A percentile compares a stretch with the other conserved stretches of the same genome.
Evolutionary conservation across 2,329 filamentous ascomycete species (phyloP).

Genomic region (Diaporthe sp.): DNA sequence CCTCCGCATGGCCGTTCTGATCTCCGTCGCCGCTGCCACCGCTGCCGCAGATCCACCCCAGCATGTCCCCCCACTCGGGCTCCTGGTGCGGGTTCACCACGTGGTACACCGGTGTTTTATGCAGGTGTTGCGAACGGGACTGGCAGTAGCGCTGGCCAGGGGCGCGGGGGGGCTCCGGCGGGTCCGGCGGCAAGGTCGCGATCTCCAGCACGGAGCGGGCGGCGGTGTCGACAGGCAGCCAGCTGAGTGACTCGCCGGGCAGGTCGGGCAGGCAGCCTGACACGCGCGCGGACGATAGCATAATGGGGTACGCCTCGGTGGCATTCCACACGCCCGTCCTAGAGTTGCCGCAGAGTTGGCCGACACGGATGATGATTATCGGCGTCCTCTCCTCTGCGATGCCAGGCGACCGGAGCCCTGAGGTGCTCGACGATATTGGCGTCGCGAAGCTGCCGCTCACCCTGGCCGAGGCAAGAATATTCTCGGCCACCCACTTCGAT

Average conservation of each 20-base stretch:
- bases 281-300: slow-evolving; percentile 57
- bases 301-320: slow-evolving; percentile 62
- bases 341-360: slow-evolving; percentile 59
- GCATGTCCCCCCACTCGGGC: slow-evolving; percentile 60
- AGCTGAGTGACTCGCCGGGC: slow-evolving; percentile 53
- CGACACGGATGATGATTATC: slow-evolving; percentile 58
- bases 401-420: slow-evolving; percentile 34
- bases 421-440: slow-evolving; percentile 35
- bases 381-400: slow-evolving; percentile 43
- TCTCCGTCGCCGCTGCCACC: neutral
- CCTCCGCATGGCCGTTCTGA: neutral
- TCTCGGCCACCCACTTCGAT: slow-evolving; percentile 72
- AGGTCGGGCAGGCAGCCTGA: slow-evolving; percentile 57
- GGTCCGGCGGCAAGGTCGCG: slow-evolving; percentile 34
- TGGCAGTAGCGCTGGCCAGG: slow-evolving; percentile 37
- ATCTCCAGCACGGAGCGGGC: slow-evolving; percentile 58
- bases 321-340: slow-evolving; percentile 59
- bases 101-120: slow-evolving; percentile 56
- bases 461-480: slow-evolving; percentile 60
- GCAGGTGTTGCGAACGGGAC: slow-evolving; percentile 44
- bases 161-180: neutral
- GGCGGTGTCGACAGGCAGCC: slow-evolving; percentile 62
- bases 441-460: slow-evolving; percentile 34
- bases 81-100: slow-evolving; percentile 60
- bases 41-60: slow-evolving; percentile 55